Conservation (phyloP, 257 asterid species). For the Plectranthus barbatus region DNA sequence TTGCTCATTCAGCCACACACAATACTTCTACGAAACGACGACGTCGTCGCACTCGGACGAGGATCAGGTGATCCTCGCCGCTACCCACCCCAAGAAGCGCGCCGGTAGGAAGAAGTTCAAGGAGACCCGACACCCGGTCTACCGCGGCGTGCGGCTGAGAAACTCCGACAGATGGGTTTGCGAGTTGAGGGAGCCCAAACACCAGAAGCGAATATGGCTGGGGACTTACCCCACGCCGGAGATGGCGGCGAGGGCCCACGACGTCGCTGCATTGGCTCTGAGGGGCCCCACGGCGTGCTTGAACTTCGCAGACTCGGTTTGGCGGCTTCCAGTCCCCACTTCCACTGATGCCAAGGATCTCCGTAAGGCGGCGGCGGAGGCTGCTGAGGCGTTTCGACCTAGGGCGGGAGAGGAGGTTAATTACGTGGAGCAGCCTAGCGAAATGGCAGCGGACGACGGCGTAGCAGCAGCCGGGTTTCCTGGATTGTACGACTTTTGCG, state of each 20-base stretch:
- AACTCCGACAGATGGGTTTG: conserved; percentile 42
- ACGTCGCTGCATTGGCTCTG: conserved; percentile 70
- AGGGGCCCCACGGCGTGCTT: conserved; percentile 44
- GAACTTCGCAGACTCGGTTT: conserved; percentile 70
- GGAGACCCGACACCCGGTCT: conserved; percentile 52
- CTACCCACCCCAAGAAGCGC: conserved; percentile 30
- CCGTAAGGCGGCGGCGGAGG: conserved; percentile 43
- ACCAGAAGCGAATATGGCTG: conserved; percentile 61
- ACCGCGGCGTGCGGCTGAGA: conserved; percentile 43
- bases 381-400: conserved; percentile 40
- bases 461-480: neutral
- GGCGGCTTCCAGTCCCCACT: conserved; percentile 37
- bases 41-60: conserved; percentile 16
- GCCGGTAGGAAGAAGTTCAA: conserved; percentile 42
- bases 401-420: neutral
- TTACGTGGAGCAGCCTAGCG: neutral
- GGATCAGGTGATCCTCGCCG: conserved; percentile 23
- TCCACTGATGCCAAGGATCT: conserved; percentile 43
- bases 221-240: conserved; percentile 74
- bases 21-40: neutral
- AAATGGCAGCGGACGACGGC: neutral
- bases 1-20: neutral
- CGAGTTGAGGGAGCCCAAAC: conserved; percentile 50
- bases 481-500: neutral
- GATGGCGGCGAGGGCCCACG: conserved; percentile 86